Evolutionary conservation across 169 alveolate species (phyloP).

Genomic region (Cryptosporidium sp.): DNA sequence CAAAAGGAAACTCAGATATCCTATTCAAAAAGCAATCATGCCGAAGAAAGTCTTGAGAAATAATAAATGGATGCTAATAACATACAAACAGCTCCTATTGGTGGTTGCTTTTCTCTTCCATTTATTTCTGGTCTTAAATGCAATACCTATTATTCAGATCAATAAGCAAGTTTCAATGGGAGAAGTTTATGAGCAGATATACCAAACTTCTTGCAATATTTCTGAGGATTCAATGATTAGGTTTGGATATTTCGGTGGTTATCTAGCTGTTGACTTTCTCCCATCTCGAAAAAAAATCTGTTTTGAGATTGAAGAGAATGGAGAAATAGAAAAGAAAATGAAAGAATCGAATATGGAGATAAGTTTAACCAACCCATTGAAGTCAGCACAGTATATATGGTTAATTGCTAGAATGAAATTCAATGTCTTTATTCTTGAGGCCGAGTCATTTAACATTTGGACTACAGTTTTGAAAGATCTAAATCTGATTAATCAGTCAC

Average conservation of each 20-base stretch:
- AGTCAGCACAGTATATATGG: slow-evolving; percentile 53
- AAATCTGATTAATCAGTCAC: neutral
- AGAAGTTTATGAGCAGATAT: neutral
- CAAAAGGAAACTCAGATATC: neutral
- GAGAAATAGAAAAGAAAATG: slow-evolving; percentile 36
- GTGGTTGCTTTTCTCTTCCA: neutral
- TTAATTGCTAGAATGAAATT: slow-evolving; percentile 13
- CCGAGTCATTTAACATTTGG: slow-evolving; percentile 24
- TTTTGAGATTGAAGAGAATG: slow-evolving; percentile 29
- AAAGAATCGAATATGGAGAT: slow-evolving; percentile 11
- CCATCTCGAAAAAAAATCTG: neutral
- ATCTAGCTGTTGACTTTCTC: neutral
- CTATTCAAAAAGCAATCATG: neutral
- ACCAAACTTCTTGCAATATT: neutral
- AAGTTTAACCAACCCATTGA: slow-evolving; percentile 29
- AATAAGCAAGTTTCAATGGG: neutral
- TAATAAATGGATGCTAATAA: neutral
- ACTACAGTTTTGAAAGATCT: slow-evolving; percentile 2
- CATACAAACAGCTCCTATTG: neutral
- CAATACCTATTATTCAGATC: slow-evolving; percentile 18
- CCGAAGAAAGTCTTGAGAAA: neutral
- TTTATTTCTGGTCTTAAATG: neutral
- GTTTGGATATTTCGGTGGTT: slow-evolving; percentile 41
- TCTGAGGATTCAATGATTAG: neutral
- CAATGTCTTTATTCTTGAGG: slow-evolving; percentile 7